These are phyloP conservation scores for Mycena capillaripes DNA, from an alignment of 768 basidiomycete species.

Conservation along the genomic window DNA sequence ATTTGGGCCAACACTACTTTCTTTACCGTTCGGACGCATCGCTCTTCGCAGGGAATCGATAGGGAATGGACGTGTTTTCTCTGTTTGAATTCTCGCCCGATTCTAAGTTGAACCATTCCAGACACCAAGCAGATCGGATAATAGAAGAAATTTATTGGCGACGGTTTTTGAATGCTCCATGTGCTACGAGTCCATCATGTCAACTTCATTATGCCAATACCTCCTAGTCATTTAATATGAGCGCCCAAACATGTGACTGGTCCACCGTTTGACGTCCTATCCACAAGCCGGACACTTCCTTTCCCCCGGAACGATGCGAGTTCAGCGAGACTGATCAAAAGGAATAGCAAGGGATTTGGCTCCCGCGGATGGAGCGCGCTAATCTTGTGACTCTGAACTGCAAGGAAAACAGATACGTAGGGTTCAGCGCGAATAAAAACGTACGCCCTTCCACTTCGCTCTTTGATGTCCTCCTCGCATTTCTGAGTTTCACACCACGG, in stretches of 20 bases:
- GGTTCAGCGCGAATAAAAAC: too few relatives aligned
- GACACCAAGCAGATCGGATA: too few relatives aligned
- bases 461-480: conserved; percentile 99
- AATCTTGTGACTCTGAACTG: conserved; percentile 90
- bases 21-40: too few relatives aligned
- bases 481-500: conserved; percentile 96
- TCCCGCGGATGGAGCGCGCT: conserved; percentile 96
- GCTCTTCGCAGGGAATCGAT: too few relatives aligned
- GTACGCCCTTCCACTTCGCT: conserved; percentile 88
- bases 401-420: conserved; percentile 33
- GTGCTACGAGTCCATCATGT: too few relatives aligned
- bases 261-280: conserved; percentile 93
- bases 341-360: conserved; percentile 98
- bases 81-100: too few relatives aligned
- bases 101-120: too few relatives aligned
- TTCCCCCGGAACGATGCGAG: conserved; percentile 83
- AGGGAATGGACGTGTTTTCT: too few relatives aligned
- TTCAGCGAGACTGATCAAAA: conserved; percentile 90
- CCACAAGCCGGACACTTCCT: conserved; percentile 94
- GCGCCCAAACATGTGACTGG: conserved; percentile 95
- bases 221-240: conserved; percentile 83
- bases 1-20: too few relatives aligned
- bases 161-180: too few relatives aligned
- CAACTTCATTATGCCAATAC: too few relatives aligned
- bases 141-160: too few relatives aligned